Conservation (phyloP, 106 monocot species). For the Allium cepa region DNA sequence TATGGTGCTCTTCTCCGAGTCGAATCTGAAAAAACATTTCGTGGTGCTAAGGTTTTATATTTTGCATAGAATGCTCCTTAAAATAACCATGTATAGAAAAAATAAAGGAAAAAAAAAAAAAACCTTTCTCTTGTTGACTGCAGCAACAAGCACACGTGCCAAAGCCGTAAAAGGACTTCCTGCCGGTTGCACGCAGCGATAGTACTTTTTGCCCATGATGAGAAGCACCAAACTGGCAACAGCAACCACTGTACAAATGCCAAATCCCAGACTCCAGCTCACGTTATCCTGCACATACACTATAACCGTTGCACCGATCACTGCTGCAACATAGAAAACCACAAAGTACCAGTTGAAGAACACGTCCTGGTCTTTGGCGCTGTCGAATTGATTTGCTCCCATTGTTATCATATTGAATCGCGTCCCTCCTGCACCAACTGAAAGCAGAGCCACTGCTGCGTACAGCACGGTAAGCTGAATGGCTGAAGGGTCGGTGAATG, state of each 20-base stretch:
- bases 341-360: constrained; percentile 19
- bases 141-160: no score
- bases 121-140: no score
- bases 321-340: neutral
- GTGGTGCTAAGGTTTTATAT: no score
- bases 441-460: neutral
- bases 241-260: neutral
- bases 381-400: constrained; percentile 13
- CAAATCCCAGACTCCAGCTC: constrained; percentile 10
- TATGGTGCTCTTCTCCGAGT: no score
- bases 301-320: neutral
- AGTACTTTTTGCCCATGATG: constrained; percentile 1
- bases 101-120: no score
- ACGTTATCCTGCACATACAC: constrained; percentile 14
- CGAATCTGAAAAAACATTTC: no score
- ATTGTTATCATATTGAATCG: constrained; percentile 7
- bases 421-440: constrained; percentile 9
- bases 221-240: neutral
- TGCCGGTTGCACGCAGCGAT: neutral
- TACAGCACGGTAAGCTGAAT: constrained; percentile 8
- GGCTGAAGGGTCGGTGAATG: neutral
- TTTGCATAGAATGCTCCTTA: no score
- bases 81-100: no score
- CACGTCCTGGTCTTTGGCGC: neutral
- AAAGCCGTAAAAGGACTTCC: constrained; percentile 1